Evolutionary conservation across 331 rosid species (phyloP).

Genomic region (Dryas integrifolia): DNA sequence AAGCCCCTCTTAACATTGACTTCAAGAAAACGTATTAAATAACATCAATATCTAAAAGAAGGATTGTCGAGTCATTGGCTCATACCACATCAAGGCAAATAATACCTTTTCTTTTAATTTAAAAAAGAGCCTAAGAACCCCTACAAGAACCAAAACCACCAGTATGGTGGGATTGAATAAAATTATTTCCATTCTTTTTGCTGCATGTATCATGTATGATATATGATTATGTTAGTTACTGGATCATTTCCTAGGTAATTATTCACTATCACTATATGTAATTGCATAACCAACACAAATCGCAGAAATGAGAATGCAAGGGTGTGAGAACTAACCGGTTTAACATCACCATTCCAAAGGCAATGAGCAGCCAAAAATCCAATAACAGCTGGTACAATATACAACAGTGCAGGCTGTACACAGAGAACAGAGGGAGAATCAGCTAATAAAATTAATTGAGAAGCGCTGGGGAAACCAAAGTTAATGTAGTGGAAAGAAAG

Average conservation of each 20-base stretch:
- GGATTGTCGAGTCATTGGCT: no score
- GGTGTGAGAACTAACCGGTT: constrained; percentile 57
- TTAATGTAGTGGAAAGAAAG: background rate
- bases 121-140: background rate
- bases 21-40: no score
- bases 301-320: background rate
- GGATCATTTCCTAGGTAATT: background rate
- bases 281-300: background rate
- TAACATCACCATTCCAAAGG: constrained; percentile 89
- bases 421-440: background rate
- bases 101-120: no score
- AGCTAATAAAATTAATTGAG: background rate
- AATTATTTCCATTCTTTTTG: background rate
- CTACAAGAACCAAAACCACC: constrained; percentile 9
- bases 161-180: background rate
- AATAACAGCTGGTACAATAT: constrained; percentile 86
- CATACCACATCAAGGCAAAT: no score
- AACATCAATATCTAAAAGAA: no score
- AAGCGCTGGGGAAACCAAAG: background rate
- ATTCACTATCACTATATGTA: background rate
- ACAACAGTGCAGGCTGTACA: constrained; percentile 91
- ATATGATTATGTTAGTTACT: background rate
- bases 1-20: no score
- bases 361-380: constrained; percentile 97
- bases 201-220: background rate